Base-by-base conservation (phyloP, 78 protist species). In the Capsaspora owczarzaki region DNA sequence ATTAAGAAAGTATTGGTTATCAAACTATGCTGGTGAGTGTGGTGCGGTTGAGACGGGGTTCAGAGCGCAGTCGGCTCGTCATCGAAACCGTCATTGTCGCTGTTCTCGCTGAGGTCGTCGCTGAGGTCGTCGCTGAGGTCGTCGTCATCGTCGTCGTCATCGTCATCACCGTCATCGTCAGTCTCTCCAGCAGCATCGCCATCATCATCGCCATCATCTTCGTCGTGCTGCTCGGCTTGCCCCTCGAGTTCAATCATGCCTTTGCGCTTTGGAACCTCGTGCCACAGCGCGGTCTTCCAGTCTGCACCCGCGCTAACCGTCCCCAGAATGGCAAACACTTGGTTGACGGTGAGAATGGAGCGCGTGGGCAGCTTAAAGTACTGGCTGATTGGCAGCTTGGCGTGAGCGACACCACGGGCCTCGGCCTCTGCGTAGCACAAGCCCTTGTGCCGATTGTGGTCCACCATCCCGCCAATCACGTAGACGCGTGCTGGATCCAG, bases 391-490 rank as follows among this genome's bases (percentile, higher is more conserved):
- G 93, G 93, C 81, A 89, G 56, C 72, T 79, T 76, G 41, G 86
- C 89, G 77, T 72, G 61, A 6, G 49, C 76, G 10, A 89, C 79
- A 69, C 89, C 89, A 69, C 61, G 87, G 40, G 42, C 82, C 25
- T 5, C 27, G 22, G 93, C 93, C 12, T 56, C 76, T 1, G 71
- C 60, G 38, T 66, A 80, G 4, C 87, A 72, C 40, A 76, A 44
- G 43, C 87, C 88, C 82, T 91, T 91, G 70, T 72, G 43, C 22
- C 83, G 31, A 72, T 91, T 91, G 79, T 89, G 92, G 78, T 91
- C 94, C 27, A 91, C 92, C 44, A 91, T 33, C 0, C 88, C 89
- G 29, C 94, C 94, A 25, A 90, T 85, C 41, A 90, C 78, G 63
- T 90, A 90, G 40, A 82, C 86, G 20, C 47, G 63, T 8, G 51